These are phyloP conservation scores for Globisporangium nodosum DNA, from an alignment of 352 stramenopile species.

Conservation along the genomic window DNA sequence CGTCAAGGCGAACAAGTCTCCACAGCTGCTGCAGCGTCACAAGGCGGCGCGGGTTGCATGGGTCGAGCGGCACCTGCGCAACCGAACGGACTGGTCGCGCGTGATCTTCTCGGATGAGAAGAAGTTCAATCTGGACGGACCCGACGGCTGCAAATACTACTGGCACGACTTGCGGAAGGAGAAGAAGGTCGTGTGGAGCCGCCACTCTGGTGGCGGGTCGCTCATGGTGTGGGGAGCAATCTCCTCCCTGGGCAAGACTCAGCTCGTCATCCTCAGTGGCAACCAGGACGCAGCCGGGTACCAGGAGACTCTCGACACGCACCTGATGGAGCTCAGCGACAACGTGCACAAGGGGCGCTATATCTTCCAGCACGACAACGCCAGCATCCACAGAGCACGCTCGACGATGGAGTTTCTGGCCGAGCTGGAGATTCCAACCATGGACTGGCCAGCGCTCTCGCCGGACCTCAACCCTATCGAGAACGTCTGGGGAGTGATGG, in stretches of 20 bases:
- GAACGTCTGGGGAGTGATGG: too few species aligned
- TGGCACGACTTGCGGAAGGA: constrained; percentile 5
- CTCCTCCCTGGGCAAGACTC: constrained; percentile 1
- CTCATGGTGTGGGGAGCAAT: constrained; percentile 8
- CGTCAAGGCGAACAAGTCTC: not conserved
- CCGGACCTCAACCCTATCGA: too few species aligned
- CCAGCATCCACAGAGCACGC: too few species aligned
- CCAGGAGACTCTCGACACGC: too few species aligned
- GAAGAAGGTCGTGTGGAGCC: not conserved
- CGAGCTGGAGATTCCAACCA: too few species aligned
- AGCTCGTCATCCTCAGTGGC: not conserved
- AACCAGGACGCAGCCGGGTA: not conserved
- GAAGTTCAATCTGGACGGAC: constrained; percentile 12
- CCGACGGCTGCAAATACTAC: constrained; percentile 9
- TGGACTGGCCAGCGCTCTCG: too few species aligned
- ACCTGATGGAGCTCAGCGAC: too few species aligned
- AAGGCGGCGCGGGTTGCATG: not conserved
- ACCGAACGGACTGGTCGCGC: not conserved
- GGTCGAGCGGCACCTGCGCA: not conserved
- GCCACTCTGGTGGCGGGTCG: constrained; percentile 1
- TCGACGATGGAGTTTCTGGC: too few species aligned
- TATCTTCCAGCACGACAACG: too few species aligned
- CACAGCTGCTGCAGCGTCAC: too few species aligned
- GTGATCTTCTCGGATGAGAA: constrained; percentile 11
- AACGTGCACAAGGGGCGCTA: too few species aligned